phyloP scores from a whole-genome alignment of 2,329 filamentous ascomycete species.

The Colletotrichum sp. region DNA sequence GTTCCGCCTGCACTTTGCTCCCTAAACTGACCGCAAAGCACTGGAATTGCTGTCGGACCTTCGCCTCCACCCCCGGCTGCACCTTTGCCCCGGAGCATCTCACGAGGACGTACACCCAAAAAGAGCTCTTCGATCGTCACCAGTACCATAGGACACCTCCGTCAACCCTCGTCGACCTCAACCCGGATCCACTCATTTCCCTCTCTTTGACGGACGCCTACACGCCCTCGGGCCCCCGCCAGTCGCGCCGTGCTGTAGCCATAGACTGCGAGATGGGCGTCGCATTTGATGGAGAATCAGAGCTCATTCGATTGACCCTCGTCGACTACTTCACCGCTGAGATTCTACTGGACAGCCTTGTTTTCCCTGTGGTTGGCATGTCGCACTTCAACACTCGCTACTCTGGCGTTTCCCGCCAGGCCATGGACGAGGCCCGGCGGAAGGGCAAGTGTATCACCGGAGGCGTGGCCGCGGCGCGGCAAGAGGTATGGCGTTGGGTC shows the following conservation, averaged over 20 bases:
- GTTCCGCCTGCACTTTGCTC: not conserved
- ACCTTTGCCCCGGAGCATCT: constrained; percentile 28
- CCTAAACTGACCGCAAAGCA: constrained; percentile 20
- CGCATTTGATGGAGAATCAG: constrained; percentile 44
- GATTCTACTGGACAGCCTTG: constrained; percentile 54
- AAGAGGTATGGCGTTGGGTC: constrained; percentile 47
- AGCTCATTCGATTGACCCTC: constrained; percentile 56
- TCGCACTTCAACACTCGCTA: constrained; percentile 53
- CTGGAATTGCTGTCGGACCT: constrained; percentile 36
- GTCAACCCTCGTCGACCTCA: not conserved
- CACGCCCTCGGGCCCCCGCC: not conserved
- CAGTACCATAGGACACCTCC: constrained; percentile 8
- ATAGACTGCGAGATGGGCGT: constrained; percentile 64
- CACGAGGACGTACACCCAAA: constrained; percentile 23
- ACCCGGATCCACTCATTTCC: not conserved
- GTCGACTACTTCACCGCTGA: constrained; percentile 56
- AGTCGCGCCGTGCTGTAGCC: constrained; percentile 37
- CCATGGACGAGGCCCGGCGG: constrained; percentile 40
- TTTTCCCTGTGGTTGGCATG: constrained; percentile 51
- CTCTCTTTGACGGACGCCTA: not conserved
- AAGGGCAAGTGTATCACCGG: constrained; percentile 36
- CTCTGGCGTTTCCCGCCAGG: constrained; percentile 49
- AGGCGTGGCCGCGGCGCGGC: constrained; percentile 46
- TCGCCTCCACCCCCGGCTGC: constrained; percentile 28
- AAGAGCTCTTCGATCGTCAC: constrained; percentile 26